These are phyloP conservation scores for Wickerhamomyces ciferrii DNA, from an alignment of 805 yeast genomes.

Conservation along the genomic window DNA sequence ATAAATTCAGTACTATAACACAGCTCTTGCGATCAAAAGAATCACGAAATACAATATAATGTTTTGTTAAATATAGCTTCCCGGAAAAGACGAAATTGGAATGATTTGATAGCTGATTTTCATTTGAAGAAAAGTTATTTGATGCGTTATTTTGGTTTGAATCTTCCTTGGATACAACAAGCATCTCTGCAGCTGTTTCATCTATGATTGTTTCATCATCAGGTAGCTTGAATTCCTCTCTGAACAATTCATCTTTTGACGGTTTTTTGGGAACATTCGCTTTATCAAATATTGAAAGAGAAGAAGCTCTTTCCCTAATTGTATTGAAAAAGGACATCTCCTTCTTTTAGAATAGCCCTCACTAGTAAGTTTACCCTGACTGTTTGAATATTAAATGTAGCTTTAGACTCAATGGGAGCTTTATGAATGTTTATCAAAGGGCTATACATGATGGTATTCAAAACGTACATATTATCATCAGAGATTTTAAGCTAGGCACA, in stretches of 20 bases:
- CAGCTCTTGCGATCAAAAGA: slow-evolving; percentile 64
- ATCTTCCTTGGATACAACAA: slow-evolving; percentile 23
- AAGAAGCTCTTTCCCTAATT: slow-evolving; percentile 41
- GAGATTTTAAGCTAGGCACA: background rate
- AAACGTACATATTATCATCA: background rate
- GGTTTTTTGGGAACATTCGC: slow-evolving; percentile 34
- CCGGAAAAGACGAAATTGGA: slow-evolving; percentile 47
- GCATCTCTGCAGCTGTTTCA: slow-evolving; percentile 64
- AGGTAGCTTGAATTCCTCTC: slow-evolving; percentile 67
- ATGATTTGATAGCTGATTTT: slow-evolving; percentile 10
- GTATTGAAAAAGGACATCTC: slow-evolving; percentile 44
- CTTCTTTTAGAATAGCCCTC: too few species aligned
- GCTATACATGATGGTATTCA: background rate
- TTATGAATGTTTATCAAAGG: background rate
- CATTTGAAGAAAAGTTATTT: slow-evolving; percentile 1
- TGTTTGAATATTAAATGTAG: background rate
- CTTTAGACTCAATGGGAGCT: background rate
- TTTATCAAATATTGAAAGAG: slow-evolving; percentile 35
- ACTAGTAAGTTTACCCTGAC: too few species aligned
- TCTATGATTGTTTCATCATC: slow-evolving; percentile 59
- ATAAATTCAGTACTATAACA: slow-evolving; percentile 64
- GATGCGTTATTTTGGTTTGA: slow-evolving; percentile 8
- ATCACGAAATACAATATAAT: slow-evolving; percentile 71
- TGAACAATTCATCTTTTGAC: slow-evolving; percentile 65
- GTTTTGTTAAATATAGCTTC: slow-evolving; percentile 64